Evolutionary conservation across 139 green algal species (phyloP), one percentile per base, ranked within the genome.

Genomic region (Chlamydomonas sphaeroides): DNA sequence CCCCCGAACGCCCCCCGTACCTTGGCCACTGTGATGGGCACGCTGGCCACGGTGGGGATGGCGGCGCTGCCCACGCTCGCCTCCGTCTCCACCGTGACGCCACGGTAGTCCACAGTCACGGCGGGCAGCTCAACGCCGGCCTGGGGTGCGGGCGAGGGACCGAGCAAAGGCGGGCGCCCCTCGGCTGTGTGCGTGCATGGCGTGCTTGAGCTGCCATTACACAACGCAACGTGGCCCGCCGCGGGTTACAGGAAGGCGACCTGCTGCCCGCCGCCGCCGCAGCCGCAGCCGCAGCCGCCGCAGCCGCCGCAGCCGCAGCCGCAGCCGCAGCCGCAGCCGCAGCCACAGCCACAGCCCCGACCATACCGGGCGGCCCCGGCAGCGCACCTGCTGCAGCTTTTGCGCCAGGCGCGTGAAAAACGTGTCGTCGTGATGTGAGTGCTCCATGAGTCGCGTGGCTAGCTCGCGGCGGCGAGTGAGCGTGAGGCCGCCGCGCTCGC

Each of bases 21-120:
- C 87, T 92, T 91, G 38, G 92, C 18, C 10, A 90, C 56, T 6
- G 78, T 71, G 32, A 86, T 35, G 15, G 74, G 78, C 49, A 87
- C 84, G 84, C 92, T 95, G 51, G 72, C 86, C 25, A 96, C 87
- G 21, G 85, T 93, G 42, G 91, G 85, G 36, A 92, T 90, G 41
- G 74, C 80, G 14, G 78, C 87, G 32, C 73, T 81, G 14, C 93
- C 94, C 23, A 97, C 85, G 41, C 95, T 51, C 1, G 93, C 93
- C 48, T 93, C 89, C 3, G 93, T 93, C 45, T 90, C 84, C 23
- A 96, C 86, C 1, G 77, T 87, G 28, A 96, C 69, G 33, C 89
- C 59, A 32, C 86, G 87, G 68, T 95, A 96, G 77, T 96, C 92
- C 3, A 96, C 72, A 32, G 48, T 68, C 35, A 86, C 67, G 38